Percentiles rank a stretch among this genome's conserved stretches.
Conservation (phyloP, 2,329 filamentous ascomycete species). For the Colletotrichum echinochloae region DNA sequence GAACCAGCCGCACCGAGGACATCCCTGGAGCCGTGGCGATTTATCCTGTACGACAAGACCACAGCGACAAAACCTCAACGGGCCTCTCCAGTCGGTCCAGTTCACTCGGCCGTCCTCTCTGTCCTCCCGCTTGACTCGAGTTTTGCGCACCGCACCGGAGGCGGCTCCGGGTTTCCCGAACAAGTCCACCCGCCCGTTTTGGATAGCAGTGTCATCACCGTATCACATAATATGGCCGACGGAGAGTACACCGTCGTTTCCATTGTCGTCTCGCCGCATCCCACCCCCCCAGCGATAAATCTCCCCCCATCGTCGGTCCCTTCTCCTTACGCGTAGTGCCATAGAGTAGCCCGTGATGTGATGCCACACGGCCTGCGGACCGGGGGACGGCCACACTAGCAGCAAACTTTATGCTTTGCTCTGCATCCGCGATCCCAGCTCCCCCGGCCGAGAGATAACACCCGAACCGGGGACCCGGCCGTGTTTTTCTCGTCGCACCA, state of each 20-base stretch:
- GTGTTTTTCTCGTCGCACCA: slow-evolving; percentile 28
- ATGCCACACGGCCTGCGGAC: no score
- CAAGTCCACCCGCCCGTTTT: neutral
- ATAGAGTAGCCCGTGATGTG: no score
- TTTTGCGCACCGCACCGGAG: slow-evolving; percentile 15
- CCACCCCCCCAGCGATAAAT: neutral
- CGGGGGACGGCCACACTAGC: no score
- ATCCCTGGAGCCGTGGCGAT: no score
- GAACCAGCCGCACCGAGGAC: no score
- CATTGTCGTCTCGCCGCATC: neutral
- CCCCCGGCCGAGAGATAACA: neutral
- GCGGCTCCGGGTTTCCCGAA: slow-evolving; percentile 14
- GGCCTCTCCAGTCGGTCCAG: neutral
- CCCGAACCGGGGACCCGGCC: slow-evolving; percentile 21
- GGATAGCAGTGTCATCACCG: neutral
- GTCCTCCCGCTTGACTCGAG: neutral
- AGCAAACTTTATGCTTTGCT: no score
- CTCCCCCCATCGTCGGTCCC: no score
- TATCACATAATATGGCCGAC: neutral
- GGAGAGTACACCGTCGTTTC: neutral
- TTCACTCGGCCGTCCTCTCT: neutral
- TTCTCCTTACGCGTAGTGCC: neutral
- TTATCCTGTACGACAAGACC: no score
- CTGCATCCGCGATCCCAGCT: no score
- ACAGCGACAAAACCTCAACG: no score